Base-by-base conservation (phyloP, 2,329 filamentous ascomycete genomes). In the Hypoxylon sp. region DNA sequence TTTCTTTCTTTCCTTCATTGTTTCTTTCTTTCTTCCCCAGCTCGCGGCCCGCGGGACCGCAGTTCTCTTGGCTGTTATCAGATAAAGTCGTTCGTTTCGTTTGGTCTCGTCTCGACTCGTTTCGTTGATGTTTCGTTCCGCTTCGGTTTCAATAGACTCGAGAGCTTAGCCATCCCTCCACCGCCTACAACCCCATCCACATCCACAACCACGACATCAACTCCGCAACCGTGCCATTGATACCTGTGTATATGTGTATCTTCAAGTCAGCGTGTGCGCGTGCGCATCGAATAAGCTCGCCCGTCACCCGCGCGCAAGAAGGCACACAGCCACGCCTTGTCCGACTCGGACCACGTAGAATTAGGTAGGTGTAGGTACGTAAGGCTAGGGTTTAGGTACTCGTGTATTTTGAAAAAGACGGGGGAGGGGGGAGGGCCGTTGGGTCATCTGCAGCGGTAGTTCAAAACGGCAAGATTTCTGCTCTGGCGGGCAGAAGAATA, bases 301-400 rank as follows among this genome's bases (percentile, higher is more conserved):
- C 39, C 56, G 53, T 71, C 66, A 69, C 68, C 56, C 62, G 57
- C 59, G 60, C 63, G 66, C 66, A 66, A 59, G 32, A 31, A 21
- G 35, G 35, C 27, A 54, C 62, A 42, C 57, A 55, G 60, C 55
- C 55, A 58, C 53, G 44, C 59, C 54, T 48, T 47, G 61, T 65
- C 57, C 8, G 10, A 59, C 65, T 19, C 3, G 13, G 37, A 67
- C 39, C 48, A 57, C 58, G 57, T 58, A 62, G 54, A 54, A 52
- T 47, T 44, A 44, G 39, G 39, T 6, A 37, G 17, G 46, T 32
- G 37, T 39, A 56, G 32, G 37, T 52, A 39, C n/a, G 46, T 46
- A 39, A 50, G 17, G 39, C 27, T 62, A 31, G 3, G 24, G 24
- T 27, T 27, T 27, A 27, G 24, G 24, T 27, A 27, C 24, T 24